Base-by-base conservation (phyloP, 2,329 filamentous ascomycete genomes). In the Colletotrichum sp. region DNA sequence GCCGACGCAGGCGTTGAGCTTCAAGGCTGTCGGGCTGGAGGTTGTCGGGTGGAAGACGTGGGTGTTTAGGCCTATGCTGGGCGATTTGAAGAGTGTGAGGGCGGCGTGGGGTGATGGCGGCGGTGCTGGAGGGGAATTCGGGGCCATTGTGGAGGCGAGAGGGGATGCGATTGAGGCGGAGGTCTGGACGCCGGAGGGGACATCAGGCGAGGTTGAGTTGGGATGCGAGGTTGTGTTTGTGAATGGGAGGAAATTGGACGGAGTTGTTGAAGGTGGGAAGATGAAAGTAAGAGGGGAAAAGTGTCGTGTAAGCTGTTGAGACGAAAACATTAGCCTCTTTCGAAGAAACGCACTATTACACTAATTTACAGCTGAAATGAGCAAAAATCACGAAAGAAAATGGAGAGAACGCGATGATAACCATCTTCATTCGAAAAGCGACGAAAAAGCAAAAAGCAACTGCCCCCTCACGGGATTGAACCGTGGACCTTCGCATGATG, bases 1-100 rank as follows among this genome's bases (percentile, higher is more conserved):
- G 2, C 82, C 82, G 5, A 82, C 81, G 2, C 75, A 69, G 67
- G 74, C 80, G 16, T 69, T 83, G 22, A 79, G 77, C 22, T 80
- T 81, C 58, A 79, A 79, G 56, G 78, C 78, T 5, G 79, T 80
- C 10, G 81, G 81, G 6, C 68, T 83, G 9, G 78, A 80, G 48
- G 68, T 83, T 10, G 66, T 70, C 9, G 75, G 77, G 18, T 81
- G 81, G 27, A 77, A 73, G 56, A 78, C 48, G 12, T 85, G 83
- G 83, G 71, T 28, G 25, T 79, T 84, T 52, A 68, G 52, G 8
- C 83, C 83, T 6, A 52, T 62, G 36, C 71, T 77, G 66, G 80
- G 75, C 2, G 76, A 76, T 62, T 71, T 82, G 60, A 73, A 30
- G 39, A 74, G 68, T 27, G 78, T 78, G 1, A 58, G 78, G 58